Evolutionary conservation across 2,329 filamentous ascomycete genomes (phyloP).

Genomic region (Tolypocladium pustulatum): DNA sequence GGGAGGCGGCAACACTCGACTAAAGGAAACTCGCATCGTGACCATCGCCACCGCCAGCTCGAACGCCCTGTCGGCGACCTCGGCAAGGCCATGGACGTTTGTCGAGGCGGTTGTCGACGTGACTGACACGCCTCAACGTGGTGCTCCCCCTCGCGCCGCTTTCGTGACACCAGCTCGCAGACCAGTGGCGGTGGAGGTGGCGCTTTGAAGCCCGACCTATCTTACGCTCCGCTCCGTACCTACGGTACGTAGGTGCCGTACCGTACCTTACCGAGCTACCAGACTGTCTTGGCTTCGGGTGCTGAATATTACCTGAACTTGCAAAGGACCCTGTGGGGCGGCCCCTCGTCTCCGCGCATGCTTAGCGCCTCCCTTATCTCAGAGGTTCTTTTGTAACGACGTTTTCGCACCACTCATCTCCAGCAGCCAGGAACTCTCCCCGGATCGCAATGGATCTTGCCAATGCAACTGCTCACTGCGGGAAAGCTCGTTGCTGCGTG

Average conservation of each 20-base stretch:
- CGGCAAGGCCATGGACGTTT: not conserved
- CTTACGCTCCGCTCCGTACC: no score
- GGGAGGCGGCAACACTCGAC: not conserved
- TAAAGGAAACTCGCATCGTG: not conserved
- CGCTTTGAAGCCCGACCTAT: not conserved
- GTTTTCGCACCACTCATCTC: not conserved
- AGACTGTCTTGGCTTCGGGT: not conserved
- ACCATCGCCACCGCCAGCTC: not conserved
- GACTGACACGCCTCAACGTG: not conserved
- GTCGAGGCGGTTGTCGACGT: not conserved
- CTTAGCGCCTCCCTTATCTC: constrained; percentile 7
- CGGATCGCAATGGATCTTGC: not conserved
- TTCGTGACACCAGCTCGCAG: not conserved
- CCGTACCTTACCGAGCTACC: no score
- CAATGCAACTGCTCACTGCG: not conserved
- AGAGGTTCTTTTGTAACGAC: constrained; percentile 5
- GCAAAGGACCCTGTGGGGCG: not conserved
- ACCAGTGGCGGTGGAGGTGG: not conserved
- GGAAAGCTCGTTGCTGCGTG: not conserved
- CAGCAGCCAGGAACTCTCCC: not conserved
- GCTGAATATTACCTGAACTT: no score
- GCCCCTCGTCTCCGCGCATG: not conserved
- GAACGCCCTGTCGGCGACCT: not conserved
- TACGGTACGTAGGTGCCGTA: no score
- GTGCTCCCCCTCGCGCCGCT: not conserved